Conservation (phyloP, 148 eudicot species). For the Hydrangea macrophylla region DNA sequence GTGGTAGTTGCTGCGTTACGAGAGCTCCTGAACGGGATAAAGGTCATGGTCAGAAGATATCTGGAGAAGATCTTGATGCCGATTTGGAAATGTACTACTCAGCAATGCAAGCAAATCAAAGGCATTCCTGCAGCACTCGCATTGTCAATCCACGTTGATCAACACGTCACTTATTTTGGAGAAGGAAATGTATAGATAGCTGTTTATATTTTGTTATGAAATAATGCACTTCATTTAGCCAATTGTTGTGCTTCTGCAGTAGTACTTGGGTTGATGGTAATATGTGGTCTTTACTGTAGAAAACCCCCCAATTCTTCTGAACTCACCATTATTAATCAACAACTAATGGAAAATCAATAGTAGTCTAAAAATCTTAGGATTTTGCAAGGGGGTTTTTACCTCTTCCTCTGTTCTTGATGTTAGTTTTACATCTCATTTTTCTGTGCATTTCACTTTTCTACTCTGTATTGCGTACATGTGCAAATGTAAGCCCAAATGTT, state of each 20-base stretch:
- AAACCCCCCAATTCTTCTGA: not conserved
- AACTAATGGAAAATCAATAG: no score
- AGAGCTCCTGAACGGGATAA: conserved; percentile 24
- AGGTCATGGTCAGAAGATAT: conserved; percentile 27
- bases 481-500: no score
- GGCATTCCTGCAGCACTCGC: not conserved
- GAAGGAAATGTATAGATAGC: not conserved
- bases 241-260: not conserved
- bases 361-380: no score
- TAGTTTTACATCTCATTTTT: no score
- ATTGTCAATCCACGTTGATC: not conserved
- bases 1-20: conserved; percentile 11
- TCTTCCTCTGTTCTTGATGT: no score
- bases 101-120: conserved; percentile 35
- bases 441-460: no score
- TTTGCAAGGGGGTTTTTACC: no score
- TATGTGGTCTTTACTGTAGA: not conserved
- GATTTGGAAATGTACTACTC: conserved; percentile 53
- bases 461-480: no score
- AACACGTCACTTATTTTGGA: not conserved
- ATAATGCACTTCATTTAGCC: not conserved
- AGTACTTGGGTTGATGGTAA: not conserved
- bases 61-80: conserved; percentile 47
- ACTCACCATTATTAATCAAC: no score
- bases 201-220: not conserved